These are phyloP conservation scores for Apiospora pterosperma DNA, from an alignment of 2,329 filamentous ascomycete genomes.

Conservation along the genomic window DNA sequence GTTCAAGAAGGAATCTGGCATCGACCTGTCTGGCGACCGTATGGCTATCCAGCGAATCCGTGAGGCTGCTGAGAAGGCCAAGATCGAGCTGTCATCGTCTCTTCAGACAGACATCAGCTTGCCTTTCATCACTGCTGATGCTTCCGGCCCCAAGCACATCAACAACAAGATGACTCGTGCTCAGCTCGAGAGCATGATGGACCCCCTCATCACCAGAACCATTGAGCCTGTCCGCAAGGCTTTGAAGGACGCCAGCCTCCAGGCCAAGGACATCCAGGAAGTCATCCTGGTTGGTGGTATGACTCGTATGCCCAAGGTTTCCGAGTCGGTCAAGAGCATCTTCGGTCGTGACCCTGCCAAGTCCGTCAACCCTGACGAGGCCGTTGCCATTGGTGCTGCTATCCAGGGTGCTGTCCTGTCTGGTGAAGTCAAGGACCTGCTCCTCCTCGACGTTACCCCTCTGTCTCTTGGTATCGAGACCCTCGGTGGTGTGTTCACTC, in stretches of 20 bases:
- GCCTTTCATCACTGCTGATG: constrained; percentile 96
- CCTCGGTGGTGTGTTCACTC: constrained; percentile 94
- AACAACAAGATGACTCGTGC: constrained; percentile 90
- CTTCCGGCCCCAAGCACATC: constrained; percentile 96
- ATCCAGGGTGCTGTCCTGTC: constrained; percentile 96
- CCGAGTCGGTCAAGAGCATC: constrained; percentile 92
- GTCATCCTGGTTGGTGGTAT: constrained; percentile 98
- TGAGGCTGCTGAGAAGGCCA: constrained; percentile 98
- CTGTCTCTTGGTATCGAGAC: constrained; percentile 98
- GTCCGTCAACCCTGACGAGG: constrained; percentile 98
- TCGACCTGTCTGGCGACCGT: constrained; percentile 87
- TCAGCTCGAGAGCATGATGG: constrained; percentile 90
- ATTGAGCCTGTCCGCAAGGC: constrained; percentile 94
- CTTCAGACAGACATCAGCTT: constrained; percentile 97
- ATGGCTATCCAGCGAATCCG: constrained; percentile 99
- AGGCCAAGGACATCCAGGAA: constrained; percentile 93
- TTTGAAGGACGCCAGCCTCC: constrained; percentile 88
- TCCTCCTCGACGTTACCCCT: constrained; percentile 93
- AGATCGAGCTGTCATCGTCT: constrained; percentile 96
- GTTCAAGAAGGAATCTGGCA: constrained; percentile 93
- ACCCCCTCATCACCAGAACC: constrained; percentile 81
- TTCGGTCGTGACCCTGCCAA: constrained; percentile 96
- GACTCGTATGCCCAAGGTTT: constrained; percentile 99
- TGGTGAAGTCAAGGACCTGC: constrained; percentile 93
- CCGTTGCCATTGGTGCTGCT: constrained; percentile 94